Percentiles rank a stretch among this genome's conserved stretches.
Conservation (phyloP, 495 filamentous ascomycete genomes). For the Trichoderma virens region DNA sequence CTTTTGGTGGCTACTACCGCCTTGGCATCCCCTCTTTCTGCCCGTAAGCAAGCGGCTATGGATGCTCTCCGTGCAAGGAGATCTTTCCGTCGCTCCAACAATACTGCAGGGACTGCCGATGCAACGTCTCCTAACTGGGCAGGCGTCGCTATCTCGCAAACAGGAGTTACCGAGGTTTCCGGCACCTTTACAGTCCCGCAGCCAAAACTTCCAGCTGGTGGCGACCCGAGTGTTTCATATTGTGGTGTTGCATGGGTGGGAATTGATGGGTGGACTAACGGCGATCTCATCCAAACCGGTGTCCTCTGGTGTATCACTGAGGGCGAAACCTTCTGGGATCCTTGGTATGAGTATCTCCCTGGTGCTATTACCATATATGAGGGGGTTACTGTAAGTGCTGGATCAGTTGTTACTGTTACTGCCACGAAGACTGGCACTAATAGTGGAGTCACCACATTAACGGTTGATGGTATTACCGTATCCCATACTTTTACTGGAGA, state of each 20-base stretch:
- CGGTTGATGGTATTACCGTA: constrained; percentile 48
- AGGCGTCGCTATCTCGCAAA: neutral
- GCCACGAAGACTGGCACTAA: neutral
- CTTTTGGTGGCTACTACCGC: too few species aligned
- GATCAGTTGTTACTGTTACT: neutral
- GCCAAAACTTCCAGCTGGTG: neutral
- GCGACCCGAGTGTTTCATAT: neutral
- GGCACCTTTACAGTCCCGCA: neutral
- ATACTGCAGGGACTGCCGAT: too few species aligned
- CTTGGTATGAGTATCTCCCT: neutral
- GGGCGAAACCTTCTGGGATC: neutral
- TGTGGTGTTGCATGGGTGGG: neutral
- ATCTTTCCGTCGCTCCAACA: too few species aligned
- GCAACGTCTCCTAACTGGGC: neutral
- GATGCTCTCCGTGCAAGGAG: too few species aligned
- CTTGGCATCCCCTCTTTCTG: too few species aligned
- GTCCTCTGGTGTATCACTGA: neutral
- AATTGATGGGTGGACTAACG: neutral
- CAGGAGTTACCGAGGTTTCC: neutral
- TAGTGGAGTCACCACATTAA: constrained; percentile 35
- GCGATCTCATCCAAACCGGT: neutral
- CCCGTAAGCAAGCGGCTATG: too few species aligned
- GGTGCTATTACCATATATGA: neutral
- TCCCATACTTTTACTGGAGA: constrained; percentile 37
- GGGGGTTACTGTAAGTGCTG: neutral